Evolutionary conservation across 2,329 filamentous ascomycete species (phyloP).

Genomic region (Calonectria hongkongensis): DNA sequence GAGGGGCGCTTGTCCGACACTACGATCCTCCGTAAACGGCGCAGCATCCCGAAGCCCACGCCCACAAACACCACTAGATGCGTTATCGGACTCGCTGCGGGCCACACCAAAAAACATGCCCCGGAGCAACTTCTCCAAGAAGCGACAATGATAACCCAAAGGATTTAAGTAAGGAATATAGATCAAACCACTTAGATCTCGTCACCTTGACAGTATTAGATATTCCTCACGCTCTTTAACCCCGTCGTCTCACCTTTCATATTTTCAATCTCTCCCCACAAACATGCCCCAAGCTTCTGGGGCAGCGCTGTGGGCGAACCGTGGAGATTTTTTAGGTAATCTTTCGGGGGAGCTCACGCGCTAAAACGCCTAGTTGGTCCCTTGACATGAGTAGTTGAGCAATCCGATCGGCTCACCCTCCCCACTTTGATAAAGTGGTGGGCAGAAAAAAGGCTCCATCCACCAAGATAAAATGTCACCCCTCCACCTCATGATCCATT

Average conservation of each 20-base stretch:
- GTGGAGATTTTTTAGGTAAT: constrained; percentile 17
- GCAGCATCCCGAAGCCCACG: constrained; percentile 4
- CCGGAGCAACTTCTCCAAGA: not conserved
- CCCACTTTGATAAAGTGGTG: constrained; percentile 27
- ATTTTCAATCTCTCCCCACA: constrained; percentile 2
- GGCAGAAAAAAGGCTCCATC: constrained; percentile 28
- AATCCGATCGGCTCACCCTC: constrained; percentile 26
- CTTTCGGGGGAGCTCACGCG: constrained; percentile 5
- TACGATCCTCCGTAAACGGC: constrained; percentile 12
- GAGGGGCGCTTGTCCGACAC: not conserved
- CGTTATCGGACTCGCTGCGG: constrained; percentile 20
- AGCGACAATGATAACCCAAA: not conserved
- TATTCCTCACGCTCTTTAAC: too few relatives aligned
- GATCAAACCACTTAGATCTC: not conserved
- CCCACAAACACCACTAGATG: not conserved
- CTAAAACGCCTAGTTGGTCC: constrained; percentile 6
- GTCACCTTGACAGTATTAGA: not conserved
- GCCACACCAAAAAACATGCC: not conserved
- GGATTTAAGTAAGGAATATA: too few relatives aligned
- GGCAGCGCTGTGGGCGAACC: constrained; percentile 11
- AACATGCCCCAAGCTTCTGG: constrained; percentile 18
- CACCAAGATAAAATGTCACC: constrained; percentile 29
- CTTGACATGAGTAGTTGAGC: constrained; percentile 16
- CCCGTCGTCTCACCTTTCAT: not conserved
- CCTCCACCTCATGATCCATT: constrained; percentile 25